phyloP scores from a whole-genome alignment of 2,329 filamentous ascomycete species.

The Aureobasidium zeae region DNA sequence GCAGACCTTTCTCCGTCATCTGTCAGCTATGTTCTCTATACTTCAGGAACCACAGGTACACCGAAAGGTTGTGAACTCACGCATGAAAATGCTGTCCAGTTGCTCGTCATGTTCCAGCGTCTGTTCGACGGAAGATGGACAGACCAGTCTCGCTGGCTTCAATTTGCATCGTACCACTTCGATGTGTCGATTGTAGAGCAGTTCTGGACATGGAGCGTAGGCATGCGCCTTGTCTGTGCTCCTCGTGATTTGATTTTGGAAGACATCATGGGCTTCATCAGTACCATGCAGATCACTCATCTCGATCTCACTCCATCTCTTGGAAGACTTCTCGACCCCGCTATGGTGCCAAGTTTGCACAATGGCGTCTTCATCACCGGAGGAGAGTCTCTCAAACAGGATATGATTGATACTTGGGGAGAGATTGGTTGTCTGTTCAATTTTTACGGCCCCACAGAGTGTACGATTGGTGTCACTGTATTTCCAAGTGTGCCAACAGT shows the following conservation, averaged over 20 bases:
- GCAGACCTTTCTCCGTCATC: conserved; percentile 39
- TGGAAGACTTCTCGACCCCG: conserved; percentile 65
- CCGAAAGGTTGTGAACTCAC: conserved; percentile 85
- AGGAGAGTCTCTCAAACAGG: conserved; percentile 77
- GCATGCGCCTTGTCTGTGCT: conserved; percentile 73
- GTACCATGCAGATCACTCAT: conserved; percentile 67
- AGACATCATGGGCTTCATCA: conserved; percentile 66
- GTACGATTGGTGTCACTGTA: conserved; percentile 88
- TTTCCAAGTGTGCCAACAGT: conserved; percentile 69
- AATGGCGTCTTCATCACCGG: conserved; percentile 87
- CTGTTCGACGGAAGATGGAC: conserved; percentile 72
- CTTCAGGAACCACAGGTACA: conserved; percentile 75
- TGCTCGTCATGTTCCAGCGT: conserved; percentile 75
- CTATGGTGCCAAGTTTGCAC: conserved; percentile 70
- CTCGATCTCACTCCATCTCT: conserved; percentile 87
- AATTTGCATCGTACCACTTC: conserved; percentile 91
- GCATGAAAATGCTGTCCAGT: conserved; percentile 80
- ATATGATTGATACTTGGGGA: conserved; percentile 82
- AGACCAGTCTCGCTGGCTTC: conserved; percentile 66
- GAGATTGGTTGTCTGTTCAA: conserved; percentile 76
- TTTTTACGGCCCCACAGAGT: conserved; percentile 81
- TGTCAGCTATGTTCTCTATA: conserved; percentile 77
- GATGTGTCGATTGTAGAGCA: conserved; percentile 90
- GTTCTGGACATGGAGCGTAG: conserved; percentile 91
- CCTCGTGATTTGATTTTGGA: conserved; percentile 78